Conservation (phyloP, 371 early-diverging fungal species). For the Mucor irregularis region DNA sequence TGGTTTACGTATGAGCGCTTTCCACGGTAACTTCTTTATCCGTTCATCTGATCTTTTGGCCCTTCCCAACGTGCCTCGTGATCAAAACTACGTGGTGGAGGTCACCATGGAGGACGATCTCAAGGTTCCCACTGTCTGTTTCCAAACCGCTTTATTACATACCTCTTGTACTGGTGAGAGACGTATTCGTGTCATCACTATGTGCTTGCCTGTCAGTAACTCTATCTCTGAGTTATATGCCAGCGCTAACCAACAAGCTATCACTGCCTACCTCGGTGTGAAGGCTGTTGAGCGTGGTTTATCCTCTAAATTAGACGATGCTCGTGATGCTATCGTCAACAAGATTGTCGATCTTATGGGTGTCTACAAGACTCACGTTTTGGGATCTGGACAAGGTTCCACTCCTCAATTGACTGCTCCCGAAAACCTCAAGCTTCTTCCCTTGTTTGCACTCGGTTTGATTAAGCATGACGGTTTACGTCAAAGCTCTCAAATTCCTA, state of each 20-base stretch:
- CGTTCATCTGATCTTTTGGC: constrained; percentile 94
- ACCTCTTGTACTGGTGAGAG: constrained; percentile 86
- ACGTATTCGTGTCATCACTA: constrained; percentile 94
- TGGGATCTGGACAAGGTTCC: constrained; percentile 71
- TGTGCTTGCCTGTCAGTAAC: constrained; percentile 86
- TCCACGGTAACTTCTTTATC: constrained; percentile 96
- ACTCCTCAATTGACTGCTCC: constrained; percentile 81
- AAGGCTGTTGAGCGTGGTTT: constrained; percentile 88
- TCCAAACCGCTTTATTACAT: constrained; percentile 97
- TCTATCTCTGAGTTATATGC: constrained; percentile 81
- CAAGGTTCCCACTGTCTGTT: constrained; percentile 77
- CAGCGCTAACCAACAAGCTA: constrained; percentile 82
- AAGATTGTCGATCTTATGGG: constrained; percentile 85
- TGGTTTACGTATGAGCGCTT: constrained; percentile 84
- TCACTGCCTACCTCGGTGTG: constrained; percentile 25
- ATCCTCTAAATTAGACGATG: constrained; percentile 90
- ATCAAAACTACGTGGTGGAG: constrained; percentile 94
- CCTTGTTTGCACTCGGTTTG: constrained; percentile 80
- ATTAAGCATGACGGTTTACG: constrained; percentile 76
- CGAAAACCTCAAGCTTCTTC: constrained; percentile 84
- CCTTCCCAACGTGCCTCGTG: constrained; percentile 92
- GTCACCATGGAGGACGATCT: constrained; percentile 85
- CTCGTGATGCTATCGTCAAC: constrained; percentile 89
- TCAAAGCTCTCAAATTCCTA: constrained; percentile 70
- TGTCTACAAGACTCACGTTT: constrained; percentile 82